Base-by-base conservation (phyloP, 495 filamentous ascomycete species). In the Aspergillus bertholletiae region DNA sequence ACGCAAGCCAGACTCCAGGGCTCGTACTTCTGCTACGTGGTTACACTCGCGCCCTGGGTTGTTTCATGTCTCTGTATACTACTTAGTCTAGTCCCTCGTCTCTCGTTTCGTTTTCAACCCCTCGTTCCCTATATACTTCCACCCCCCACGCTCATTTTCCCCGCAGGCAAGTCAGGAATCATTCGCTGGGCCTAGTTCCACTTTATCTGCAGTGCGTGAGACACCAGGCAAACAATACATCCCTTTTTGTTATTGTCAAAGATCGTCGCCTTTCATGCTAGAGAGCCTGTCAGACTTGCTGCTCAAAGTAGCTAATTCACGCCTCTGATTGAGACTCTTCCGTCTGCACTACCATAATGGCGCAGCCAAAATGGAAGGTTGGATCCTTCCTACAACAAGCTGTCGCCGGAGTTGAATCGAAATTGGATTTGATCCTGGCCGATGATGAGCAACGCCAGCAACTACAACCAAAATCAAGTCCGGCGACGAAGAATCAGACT, bases 321-420 rank as follows among this genome's bases (percentile, higher is more conserved):
- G 13, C 8, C 34, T 18, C 18, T 43, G 20, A 46, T 49, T 15
- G 18, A 17, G 49, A 28, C 43, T 17, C n/a, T 23, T 37, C 26
- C 28, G 40, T 13, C 27, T 9, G 18, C 32, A 26, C 2, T 43
- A 26, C 46, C 55, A 66, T 37, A 48, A 79, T 79, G 75, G 59
- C 74, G 39, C 74, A 76, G 35, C 70, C 69, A 30, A 24, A 60
- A 70, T 79, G 74, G 72, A 74, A 73, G 21, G 65, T 77, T 40
- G 89, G 92, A 21, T 88, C 86, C 26, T 89, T 98, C 63, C 77
- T 99, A 45, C 88, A 89, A 55, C 90, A 96, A 67, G 92, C 93
- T 49, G 90, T 97, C 48, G 91, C 92, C 24, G 90, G 91, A 35
- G 88, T 99, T 44, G 94, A 99, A 72, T 95, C 92, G 54, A 84